Percentiles rank a stretch among this genome's conserved stretches.
Evolutionary conservation across 495 filamentous ascomycete genomes (phyloP).

Genomic region (Lasiosphaeria hispida): DNA sequence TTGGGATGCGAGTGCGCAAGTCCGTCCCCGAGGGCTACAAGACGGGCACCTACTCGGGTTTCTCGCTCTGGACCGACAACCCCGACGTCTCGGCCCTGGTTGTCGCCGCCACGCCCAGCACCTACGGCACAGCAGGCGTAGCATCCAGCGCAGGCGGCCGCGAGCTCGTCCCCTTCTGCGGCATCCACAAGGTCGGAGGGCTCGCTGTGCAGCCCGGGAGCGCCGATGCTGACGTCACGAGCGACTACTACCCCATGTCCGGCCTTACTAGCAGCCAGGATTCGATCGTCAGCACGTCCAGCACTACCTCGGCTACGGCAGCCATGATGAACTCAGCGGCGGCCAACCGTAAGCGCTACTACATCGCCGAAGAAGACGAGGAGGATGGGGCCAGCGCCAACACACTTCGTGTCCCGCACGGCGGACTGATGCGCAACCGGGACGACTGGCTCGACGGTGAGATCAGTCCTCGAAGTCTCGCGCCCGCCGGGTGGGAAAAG

Average conservation of each 20-base stretch:
- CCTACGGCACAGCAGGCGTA: background rate
- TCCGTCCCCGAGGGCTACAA: constrained; percentile 90
- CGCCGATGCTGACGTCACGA: background rate
- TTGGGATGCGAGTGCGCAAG: constrained; percentile 93
- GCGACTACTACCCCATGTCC: constrained; percentile 26
- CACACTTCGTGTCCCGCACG: constrained; percentile 1
- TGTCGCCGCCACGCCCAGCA: background rate
- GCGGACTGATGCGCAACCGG: constrained; percentile 23
- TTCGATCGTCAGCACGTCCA: constrained; percentile 27
- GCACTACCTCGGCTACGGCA: constrained; percentile 8
- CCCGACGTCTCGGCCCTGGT: constrained; percentile 1
- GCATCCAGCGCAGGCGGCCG: constrained; percentile 27
- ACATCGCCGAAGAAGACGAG: constrained; percentile 28
- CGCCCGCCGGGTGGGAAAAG: constrained; percentile 24
- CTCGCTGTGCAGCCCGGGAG: constrained; percentile 41
- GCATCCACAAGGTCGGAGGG: constrained; percentile 64
- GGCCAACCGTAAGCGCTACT: constrained; percentile 39
- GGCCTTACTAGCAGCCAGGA: constrained; percentile 44
- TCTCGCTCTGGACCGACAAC: constrained; percentile 44
- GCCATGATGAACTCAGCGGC: constrained; percentile 4
- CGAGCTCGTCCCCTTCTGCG: constrained; percentile 75
- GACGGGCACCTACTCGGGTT: constrained; percentile 54
- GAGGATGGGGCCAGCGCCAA: background rate
- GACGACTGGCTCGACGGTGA: constrained; percentile 34
- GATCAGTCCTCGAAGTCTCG: constrained; percentile 37